Evolutionary conservation across 768 basidiomycete species (phyloP).

Genomic region (Coprinellus micaceus): DNA sequence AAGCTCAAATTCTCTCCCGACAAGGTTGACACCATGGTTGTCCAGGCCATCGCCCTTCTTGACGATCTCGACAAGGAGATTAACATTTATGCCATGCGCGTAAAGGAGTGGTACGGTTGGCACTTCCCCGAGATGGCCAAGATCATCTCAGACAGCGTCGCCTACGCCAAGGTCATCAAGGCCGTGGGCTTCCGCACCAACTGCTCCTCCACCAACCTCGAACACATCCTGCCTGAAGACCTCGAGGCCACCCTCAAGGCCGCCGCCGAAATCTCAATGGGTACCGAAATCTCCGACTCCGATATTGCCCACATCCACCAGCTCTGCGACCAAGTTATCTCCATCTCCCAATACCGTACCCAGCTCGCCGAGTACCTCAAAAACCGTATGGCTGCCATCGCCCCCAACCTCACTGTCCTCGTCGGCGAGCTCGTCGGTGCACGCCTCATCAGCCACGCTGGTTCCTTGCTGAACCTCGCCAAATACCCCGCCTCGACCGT

Average conservation of each 20-base stretch:
- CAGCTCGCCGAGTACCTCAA: constrained; percentile 96
- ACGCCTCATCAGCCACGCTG: constrained; percentile 91
- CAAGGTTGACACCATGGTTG: constrained; percentile 99
- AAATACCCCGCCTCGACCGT: constrained; percentile 99
- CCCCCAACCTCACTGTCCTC: constrained; percentile 91
- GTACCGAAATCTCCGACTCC: constrained; percentile 96
- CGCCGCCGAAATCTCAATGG: constrained; percentile 98
- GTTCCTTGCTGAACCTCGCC: constrained; percentile 88
- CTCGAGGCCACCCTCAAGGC: constrained; percentile 92
- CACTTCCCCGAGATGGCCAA: constrained; percentile 99
- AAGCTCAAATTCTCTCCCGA: constrained; percentile 99
- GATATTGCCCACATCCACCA: constrained; percentile 97
- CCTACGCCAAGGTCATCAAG: constrained; percentile 92
- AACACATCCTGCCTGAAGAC: constrained; percentile 92
- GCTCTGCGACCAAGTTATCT: constrained; percentile 96
- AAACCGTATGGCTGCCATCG: constrained; percentile 97
- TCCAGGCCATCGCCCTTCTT: constrained; percentile 95
- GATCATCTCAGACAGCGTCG: constrained; percentile 95
- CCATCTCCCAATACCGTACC: constrained; percentile 90
- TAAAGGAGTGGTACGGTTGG: constrained; percentile 99
- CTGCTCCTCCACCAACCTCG: constrained; percentile 80
- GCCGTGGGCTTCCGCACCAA: constrained; percentile 98
- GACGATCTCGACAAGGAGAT: constrained; percentile 99
- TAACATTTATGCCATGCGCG: constrained; percentile 98
- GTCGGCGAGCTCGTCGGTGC: constrained; percentile 93